A percentile compares a stretch with the other conserved stretches of the same genome.
These are phyloP conservation scores for Penicillium glabrum DNA, from an alignment of 2,329 filamentous ascomycete species.

Conservation along the genomic window DNA sequence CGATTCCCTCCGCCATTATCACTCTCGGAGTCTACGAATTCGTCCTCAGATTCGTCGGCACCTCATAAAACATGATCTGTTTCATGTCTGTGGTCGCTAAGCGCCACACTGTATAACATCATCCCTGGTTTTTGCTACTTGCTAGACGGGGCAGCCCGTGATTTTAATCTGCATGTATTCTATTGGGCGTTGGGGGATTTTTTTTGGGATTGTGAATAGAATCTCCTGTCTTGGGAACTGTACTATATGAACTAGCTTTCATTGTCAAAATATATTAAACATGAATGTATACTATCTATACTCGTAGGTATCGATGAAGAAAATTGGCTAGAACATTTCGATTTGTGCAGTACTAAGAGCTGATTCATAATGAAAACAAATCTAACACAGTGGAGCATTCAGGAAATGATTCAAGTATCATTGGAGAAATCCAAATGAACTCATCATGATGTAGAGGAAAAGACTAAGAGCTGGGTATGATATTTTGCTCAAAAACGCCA, in stretches of 20 bases:
- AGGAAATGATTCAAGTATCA: neutral
- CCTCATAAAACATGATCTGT: constrained; percentile 4
- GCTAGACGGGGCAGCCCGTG: constrained; percentile 6
- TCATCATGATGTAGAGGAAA: constrained; percentile 8
- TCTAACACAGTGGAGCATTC: neutral
- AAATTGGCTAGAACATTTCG: neutral
- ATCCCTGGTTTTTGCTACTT: constrained; percentile 5
- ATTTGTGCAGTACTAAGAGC: neutral
- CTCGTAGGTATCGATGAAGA: neutral
- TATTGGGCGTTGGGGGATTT: constrained; percentile 14
- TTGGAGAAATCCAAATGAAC: neutral
- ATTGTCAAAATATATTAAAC: constrained; percentile 1
- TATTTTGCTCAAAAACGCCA: constrained; percentile 28
- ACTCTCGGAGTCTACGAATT: constrained; percentile 41
- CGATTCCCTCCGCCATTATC: constrained; percentile 37
- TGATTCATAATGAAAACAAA: neutral
- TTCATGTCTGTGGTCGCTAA: neutral
- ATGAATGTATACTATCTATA: neutral
- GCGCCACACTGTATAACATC: constrained; percentile 16
- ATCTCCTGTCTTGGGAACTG: constrained; percentile 18
- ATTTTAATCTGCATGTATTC: constrained; percentile 20
- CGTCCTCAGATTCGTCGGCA: constrained; percentile 27
- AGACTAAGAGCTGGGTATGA: constrained; percentile 23
- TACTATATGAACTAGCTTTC: constrained; percentile 8
- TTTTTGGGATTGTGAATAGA: constrained; percentile 17